Evolutionary conservation across 768 basidiomycete species (phyloP), one percentile per base, ranked within the genome.

Genomic region (Mycena sanguinolenta): DNA sequence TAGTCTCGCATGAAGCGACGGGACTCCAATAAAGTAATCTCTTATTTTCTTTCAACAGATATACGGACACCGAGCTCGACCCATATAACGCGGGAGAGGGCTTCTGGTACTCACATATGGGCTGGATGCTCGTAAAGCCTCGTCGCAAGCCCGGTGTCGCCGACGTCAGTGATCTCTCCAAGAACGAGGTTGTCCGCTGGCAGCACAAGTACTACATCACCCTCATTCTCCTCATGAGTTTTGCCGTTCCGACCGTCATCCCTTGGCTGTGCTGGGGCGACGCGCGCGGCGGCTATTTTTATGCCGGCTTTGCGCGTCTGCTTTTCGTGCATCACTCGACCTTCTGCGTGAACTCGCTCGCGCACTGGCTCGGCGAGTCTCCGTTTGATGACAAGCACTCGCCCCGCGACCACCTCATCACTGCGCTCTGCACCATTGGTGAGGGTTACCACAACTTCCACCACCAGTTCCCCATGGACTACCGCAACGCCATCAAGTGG

Each of bases 381-480:
- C 95, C 96, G 28, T 98, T 96, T 77, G 96, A 98, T 82, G 95
- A 96, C 89, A 98, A 97, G 85, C 95, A 97, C 81, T 94, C 95
- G 16, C 96, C 96, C n/a, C 88, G 93, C 65, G 95, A 97, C 82
- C 96, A 97, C 81, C 80, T 96, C 71, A 79, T 97, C 79, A 97
- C 96, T 38, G 96, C 97, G 3, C 84, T 98, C 39, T 92, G 91
- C 73, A 98, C 96, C 49, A 92, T 97, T 76, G 96, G 97, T 64
- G 96, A 98, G 81, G 97, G 96, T 27, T 98, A 98, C 84, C 96
- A 98, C 87, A 98, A 98, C 83, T 97, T 97, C 89, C 96, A 98
- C 84, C 97, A 98, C 71, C 86, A 91, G 78, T 97, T 97, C 90
- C 97, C 96, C 16, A 95, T 96, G 94, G 96, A 98, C 82, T 98